Conservation (phyloP, 2,329 filamentous ascomycete species). For the Neonectria ditissima region DNA sequence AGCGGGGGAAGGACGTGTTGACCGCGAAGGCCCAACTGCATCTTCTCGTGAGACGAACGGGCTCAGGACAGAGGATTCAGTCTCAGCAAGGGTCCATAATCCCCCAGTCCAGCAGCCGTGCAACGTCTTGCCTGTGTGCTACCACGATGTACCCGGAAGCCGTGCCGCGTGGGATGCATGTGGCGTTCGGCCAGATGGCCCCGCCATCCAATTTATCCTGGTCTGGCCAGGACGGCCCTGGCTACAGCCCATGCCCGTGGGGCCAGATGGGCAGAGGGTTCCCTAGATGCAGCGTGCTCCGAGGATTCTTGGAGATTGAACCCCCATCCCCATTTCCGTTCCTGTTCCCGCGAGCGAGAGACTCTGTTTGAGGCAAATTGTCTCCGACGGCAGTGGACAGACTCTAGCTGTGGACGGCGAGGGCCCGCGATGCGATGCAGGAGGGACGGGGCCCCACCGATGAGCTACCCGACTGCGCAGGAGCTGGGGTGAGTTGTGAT, state of each 20-base stretch:
- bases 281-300: constrained; percentile 30
- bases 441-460: constrained; percentile 22
- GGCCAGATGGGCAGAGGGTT: constrained; percentile 36
- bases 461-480: constrained; percentile 31
- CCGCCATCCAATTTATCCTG: constrained; percentile 37
- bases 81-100: constrained; percentile 11
- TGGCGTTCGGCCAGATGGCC: constrained; percentile 41
- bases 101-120: constrained; percentile 3
- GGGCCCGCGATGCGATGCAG: constrained; percentile 25
- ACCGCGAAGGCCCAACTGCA: constrained; percentile 1
- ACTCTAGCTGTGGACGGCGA: constrained; percentile 11
- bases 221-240: constrained; percentile 38
- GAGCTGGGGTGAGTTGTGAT: constrained; percentile 12
- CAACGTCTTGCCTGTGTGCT: neutral
- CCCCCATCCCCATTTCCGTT: constrained; percentile 27
- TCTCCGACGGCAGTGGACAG: constrained; percentile 18
- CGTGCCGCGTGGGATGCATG: constrained; percentile 40
- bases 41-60: constrained; percentile 7
- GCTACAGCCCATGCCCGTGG: constrained; percentile 38
- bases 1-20: neutral
- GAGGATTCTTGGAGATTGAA: constrained; percentile 23
- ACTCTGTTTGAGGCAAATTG: constrained; percentile 27
- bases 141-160: constrained; percentile 33
- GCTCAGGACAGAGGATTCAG: constrained; percentile 1
- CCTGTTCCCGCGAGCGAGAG: constrained; percentile 25